Conservation (phyloP, 805 yeast species). For the Candida lessepsii region DNA sequence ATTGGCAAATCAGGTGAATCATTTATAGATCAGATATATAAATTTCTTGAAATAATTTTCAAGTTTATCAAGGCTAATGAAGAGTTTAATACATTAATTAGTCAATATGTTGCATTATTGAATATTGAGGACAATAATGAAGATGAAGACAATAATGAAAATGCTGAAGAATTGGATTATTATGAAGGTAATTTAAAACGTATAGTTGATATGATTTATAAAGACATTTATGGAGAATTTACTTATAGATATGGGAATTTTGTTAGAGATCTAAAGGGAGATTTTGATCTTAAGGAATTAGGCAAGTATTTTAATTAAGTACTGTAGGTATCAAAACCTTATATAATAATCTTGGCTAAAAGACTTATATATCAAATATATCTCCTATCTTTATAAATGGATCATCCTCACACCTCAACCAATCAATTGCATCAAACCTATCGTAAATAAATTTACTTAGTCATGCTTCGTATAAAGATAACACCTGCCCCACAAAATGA, state of each 20-base stretch:
- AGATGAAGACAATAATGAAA: slow-evolving; percentile 18
- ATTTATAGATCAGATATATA: slow-evolving; percentile 33
- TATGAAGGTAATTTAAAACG: slow-evolving; percentile 29
- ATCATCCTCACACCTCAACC: no score
- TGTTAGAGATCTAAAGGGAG: slow-evolving; percentile 52
- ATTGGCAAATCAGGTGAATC: slow-evolving; percentile 32
- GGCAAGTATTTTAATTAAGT: slow-evolving; percentile 15
- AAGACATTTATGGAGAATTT: slow-evolving; percentile 42
- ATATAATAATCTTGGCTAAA: no score
- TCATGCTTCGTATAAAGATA: no score
- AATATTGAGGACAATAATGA: slow-evolving; percentile 23
- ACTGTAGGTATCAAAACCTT: no score
- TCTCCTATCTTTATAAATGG: no score
- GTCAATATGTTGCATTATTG: slow-evolving; percentile 28
- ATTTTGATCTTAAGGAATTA: slow-evolving; percentile 49
- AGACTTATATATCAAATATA: no score
- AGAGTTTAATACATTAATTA: slow-evolving; percentile 29
- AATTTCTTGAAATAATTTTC: slow-evolving; percentile 28
- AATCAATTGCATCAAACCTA: no score
- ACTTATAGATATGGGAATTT: slow-evolving; percentile 42
- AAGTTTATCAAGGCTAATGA: slow-evolving; percentile 34
- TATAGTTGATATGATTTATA: slow-evolving; percentile 40
- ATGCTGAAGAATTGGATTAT: slow-evolving; percentile 28
- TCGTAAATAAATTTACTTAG: no score
- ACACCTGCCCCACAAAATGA: slow-evolving; percentile 18